Base-by-base conservation (phyloP, 192 early-diverging fungal genomes). In the Coemansia sp. region DNA sequence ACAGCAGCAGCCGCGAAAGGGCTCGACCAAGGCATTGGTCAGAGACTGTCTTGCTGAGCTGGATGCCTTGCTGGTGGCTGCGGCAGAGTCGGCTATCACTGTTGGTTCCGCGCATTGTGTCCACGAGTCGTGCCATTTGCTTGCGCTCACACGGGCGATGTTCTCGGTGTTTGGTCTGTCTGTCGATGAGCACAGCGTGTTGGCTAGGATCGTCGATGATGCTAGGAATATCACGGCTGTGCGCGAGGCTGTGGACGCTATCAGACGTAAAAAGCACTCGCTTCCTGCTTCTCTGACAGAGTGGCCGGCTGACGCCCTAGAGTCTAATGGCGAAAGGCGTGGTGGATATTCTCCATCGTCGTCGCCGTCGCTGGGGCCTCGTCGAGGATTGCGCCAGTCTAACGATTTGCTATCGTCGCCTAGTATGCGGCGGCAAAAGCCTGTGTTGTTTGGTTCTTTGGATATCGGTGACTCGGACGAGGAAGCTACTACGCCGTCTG, bases 61-160 rank as follows among this genome's bases (percentile, higher is more conserved):
- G 6, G 75, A 80, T 18, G 57, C 12, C 4, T 44, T 77, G 55
- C 72, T 80, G 3, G 16, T 40, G 6, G 43, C 24, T 13, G 63
- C 78, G 1, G 54, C 71, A 3, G 74, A 57, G 9, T 42, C 44
- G 15, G 78, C 75, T 0, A 65, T 85, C 6, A 68, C 75, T 0
- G 62, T 77, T 24, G 82, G 82, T 2, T 77, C 78, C 11, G 66
- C 82, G 1, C 72, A 80, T 29, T 59, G 63, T 22, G 82, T 85
- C 4, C 82, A 80, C 20, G 72, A 73, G 34, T 42, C 69, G 16
- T 71, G 71, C 2, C 74, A 77, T 31, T 33, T 85, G 61, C 69
- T 85, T 34, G 82, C 55, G 5, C 66, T 80, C 20, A 70, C 69
- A 2, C 49, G 63, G 7, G 63, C 65, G 0, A 62, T 85, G 72